Percentiles rank a stretch among this genome's conserved stretches.
Conservation (phyloP, 805 yeast species). For the Lipomyces yamadae region DNA sequence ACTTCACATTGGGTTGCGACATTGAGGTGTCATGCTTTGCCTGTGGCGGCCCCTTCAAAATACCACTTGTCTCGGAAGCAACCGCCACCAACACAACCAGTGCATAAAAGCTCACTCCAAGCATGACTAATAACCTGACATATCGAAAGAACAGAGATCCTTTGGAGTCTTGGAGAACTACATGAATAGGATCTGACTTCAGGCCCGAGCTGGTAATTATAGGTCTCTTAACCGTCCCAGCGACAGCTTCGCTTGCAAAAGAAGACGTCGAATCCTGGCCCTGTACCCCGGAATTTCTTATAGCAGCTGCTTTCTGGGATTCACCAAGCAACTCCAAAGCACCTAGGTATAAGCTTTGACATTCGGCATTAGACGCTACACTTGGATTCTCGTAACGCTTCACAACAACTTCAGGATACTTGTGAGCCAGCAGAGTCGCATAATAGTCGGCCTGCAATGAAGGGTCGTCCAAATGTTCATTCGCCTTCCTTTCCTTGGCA, state of each 20-base stretch:
- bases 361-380: constrained; percentile 80
- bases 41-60: constrained; percentile 68
- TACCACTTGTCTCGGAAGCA: constrained; percentile 80
- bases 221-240: constrained; percentile 12
- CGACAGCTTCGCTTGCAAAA: constrained; percentile 25
- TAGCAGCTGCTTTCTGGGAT: constrained; percentile 73
- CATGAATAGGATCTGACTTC: constrained; percentile 85
- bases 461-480: constrained; percentile 70
- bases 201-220: constrained; percentile 52
- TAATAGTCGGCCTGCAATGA: constrained; percentile 82
- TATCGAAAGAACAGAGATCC: constrained; percentile 79
- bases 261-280: constrained; percentile 39
- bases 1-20: constrained; percentile 80
- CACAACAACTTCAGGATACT: constrained; percentile 96
- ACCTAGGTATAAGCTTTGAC: constrained; percentile 76
- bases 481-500: constrained; percentile 82
- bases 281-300: constrained; percentile 50
- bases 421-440: constrained; percentile 68
- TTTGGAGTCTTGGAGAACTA: constrained; percentile 85
- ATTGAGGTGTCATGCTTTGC: constrained; percentile 82
- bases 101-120: constrained; percentile 80
- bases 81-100: constrained; percentile 78
- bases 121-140: constrained; percentile 85
- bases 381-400: constrained; percentile 93
- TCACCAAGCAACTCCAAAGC: constrained; percentile 75